Evolutionary conservation across 441 rosid species (phyloP).

Genomic region (Jatropha podagrica): DNA sequence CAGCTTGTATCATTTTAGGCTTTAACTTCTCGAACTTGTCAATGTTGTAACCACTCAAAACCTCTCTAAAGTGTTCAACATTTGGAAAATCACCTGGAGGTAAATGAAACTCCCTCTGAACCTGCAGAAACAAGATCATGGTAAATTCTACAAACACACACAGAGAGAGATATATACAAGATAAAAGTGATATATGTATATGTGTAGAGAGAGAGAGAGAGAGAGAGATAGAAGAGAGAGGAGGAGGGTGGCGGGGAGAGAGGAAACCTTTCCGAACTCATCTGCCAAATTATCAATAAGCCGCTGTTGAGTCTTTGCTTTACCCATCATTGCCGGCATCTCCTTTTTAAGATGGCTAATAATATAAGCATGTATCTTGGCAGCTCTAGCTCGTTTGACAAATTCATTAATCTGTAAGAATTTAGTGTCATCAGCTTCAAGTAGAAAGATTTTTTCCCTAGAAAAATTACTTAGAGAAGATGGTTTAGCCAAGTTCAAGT

Average conservation of each 20-base stretch:
- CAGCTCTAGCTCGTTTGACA: slow-evolving; percentile 95
- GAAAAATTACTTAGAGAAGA: neutral
- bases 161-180: too few relatives aligned
- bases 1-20: slow-evolving; percentile 84
- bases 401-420: slow-evolving; percentile 80
- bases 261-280: slow-evolving; percentile 70
- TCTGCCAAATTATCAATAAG: slow-evolving; percentile 75
- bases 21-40: slow-evolving; percentile 89
- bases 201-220: too few relatives aligned
- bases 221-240: too few relatives aligned
- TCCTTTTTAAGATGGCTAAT: slow-evolving; percentile 88
- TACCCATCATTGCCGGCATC: slow-evolving; percentile 96
- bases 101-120: slow-evolving; percentile 79
- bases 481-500: neutral
- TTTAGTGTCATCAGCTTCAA: slow-evolving; percentile 13
- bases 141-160: neutral
- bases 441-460: neutral
- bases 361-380: slow-evolving; percentile 91
- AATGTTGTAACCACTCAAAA: slow-evolving; percentile 69
- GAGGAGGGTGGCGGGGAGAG: neutral
- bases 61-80: slow-evolving; percentile 73
- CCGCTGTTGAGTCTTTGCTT: slow-evolving; percentile 83
- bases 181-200: too few relatives aligned
- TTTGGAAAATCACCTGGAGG: slow-evolving; percentile 95
- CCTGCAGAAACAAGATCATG: slow-evolving; percentile 38